Conservation (phyloP, 495 filamentous ascomycete species). For the Immersiella caudata region DNA sequence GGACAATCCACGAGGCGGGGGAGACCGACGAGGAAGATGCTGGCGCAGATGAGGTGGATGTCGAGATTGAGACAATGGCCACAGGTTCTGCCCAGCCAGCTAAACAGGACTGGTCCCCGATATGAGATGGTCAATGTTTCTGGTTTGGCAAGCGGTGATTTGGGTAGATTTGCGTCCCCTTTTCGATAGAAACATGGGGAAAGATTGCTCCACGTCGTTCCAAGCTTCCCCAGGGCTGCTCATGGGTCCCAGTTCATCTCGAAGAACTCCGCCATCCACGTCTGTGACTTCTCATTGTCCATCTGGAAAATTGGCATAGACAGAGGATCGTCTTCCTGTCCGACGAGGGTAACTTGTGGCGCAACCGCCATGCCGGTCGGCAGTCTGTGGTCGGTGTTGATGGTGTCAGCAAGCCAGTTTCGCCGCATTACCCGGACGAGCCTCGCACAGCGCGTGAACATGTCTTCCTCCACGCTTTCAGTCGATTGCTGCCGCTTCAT, state of each 20-base stretch:
- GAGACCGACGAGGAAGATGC: background rate
- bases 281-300: constrained; percentile 22
- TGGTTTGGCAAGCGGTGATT: background rate
- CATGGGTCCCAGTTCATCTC: constrained; percentile 31
- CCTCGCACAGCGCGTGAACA: constrained; percentile 25
- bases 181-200: background rate
- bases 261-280: constrained; percentile 34
- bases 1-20: background rate
- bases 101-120: background rate
- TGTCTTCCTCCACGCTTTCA: constrained; percentile 26
- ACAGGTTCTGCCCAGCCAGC: background rate
- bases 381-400: constrained; percentile 5
- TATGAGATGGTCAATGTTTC: background rate
- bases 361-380: background rate
- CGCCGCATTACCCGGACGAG: constrained; percentile 26
- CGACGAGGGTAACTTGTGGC: constrained; percentile 12
- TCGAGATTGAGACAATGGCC: background rate
- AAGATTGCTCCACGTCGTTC: background rate
- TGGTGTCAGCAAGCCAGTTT: constrained; percentile 20
- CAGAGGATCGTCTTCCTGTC: background rate
- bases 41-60: background rate
- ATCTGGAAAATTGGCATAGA: constrained; percentile 21
- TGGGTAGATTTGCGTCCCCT: background rate
- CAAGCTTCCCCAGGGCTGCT: background rate
- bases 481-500: constrained; percentile 17